Evolutionary conservation across 192 early-diverging fungal species (phyloP).

Genomic region (Backusella tuberculispora): DNA sequence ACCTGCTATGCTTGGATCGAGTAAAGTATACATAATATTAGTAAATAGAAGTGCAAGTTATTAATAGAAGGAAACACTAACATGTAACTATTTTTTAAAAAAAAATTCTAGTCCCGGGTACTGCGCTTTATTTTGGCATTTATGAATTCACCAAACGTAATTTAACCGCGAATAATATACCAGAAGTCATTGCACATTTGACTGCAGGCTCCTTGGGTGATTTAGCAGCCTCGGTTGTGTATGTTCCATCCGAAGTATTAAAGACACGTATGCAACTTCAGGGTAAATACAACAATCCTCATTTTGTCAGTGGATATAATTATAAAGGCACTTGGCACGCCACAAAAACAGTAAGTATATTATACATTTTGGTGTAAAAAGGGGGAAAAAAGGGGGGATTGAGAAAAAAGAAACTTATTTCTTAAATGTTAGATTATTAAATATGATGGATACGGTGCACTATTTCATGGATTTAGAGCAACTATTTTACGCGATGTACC

Average conservation of each 20-base stretch:
- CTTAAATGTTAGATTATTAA: slow-evolving; percentile 49
- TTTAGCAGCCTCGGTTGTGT: slow-evolving; percentile 57
- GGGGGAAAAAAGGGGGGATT: not conserved
- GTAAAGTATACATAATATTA: slow-evolving; percentile 1
- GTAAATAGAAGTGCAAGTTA: too few relatives aligned
- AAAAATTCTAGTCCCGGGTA: slow-evolving; percentile 51
- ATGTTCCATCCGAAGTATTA: slow-evolving; percentile 65
- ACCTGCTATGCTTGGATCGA: slow-evolving; percentile 58
- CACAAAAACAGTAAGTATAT: slow-evolving; percentile 51
- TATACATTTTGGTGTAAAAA: not conserved
- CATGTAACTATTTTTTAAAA: not conserved
- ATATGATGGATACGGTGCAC: slow-evolving; percentile 63
- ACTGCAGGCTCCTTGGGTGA: slow-evolving; percentile 60
- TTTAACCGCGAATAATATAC: slow-evolving; percentile 46
- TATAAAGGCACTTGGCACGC: slow-evolving; percentile 71
- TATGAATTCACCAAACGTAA: slow-evolving; percentile 62
- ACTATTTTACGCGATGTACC: slow-evolving; percentile 61
- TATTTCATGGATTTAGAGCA: slow-evolving; percentile 62
- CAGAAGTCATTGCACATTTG: slow-evolving; percentile 57
- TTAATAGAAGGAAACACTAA: not conserved
- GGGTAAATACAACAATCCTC: slow-evolving; percentile 72
- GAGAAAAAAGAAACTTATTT: slow-evolving; percentile 1
- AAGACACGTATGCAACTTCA: slow-evolving; percentile 85
- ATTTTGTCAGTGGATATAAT: slow-evolving; percentile 68
- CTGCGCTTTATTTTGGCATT: slow-evolving; percentile 59